These are phyloP conservation scores for Decorospora gaudefroyi DNA, from an alignment of 2,329 filamentous ascomycete genomes.

Conservation along the genomic window DNA sequence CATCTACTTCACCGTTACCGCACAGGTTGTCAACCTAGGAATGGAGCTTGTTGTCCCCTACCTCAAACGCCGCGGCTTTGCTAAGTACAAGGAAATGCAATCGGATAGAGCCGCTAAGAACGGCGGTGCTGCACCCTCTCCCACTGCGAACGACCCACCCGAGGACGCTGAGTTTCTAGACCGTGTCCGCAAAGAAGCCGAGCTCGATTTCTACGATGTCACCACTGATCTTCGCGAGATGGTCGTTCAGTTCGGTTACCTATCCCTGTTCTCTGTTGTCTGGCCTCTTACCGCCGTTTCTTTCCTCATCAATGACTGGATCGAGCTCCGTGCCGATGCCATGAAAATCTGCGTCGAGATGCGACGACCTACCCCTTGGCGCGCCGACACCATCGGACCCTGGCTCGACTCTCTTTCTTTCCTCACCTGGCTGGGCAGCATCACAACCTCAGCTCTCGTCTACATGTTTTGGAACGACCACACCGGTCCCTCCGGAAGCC, in stretches of 20 bases:
- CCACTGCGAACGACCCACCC: slow-evolving; percentile 64
- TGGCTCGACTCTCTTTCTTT: slow-evolving; percentile 87
- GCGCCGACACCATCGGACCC: slow-evolving; percentile 90
- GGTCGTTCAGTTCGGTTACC: slow-evolving; percentile 69
- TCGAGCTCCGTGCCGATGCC: slow-evolving; percentile 90
- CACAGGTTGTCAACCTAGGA: slow-evolving; percentile 83
- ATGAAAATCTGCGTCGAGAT: slow-evolving; percentile 91
- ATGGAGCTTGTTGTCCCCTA: slow-evolving; percentile 86
- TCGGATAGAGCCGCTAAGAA: slow-evolving; percentile 62
- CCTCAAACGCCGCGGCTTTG: slow-evolving; percentile 75
- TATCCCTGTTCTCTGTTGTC: slow-evolving; percentile 87
- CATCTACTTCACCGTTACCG: slow-evolving; percentile 94
- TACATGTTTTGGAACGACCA: slow-evolving; percentile 80
- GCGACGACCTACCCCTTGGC: slow-evolving; percentile 85
- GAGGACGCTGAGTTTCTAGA: slow-evolving; percentile 81
- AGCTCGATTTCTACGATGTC: slow-evolving; percentile 84
- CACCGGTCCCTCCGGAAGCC: slow-evolving; percentile 67
- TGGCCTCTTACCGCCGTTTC: slow-evolving; percentile 92
- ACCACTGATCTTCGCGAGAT: slow-evolving; percentile 83
- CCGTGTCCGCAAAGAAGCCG: slow-evolving; percentile 80
- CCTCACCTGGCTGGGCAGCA: slow-evolving; percentile 88
- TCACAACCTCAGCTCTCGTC: slow-evolving; percentile 84
- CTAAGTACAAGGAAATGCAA: slow-evolving; percentile 78
- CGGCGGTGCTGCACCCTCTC: slow-evolving; percentile 56
- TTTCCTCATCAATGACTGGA: slow-evolving; percentile 94